Base-by-base conservation (phyloP, 2,329 filamentous ascomycete species). In the Knoxdaviesia capensis region DNA sequence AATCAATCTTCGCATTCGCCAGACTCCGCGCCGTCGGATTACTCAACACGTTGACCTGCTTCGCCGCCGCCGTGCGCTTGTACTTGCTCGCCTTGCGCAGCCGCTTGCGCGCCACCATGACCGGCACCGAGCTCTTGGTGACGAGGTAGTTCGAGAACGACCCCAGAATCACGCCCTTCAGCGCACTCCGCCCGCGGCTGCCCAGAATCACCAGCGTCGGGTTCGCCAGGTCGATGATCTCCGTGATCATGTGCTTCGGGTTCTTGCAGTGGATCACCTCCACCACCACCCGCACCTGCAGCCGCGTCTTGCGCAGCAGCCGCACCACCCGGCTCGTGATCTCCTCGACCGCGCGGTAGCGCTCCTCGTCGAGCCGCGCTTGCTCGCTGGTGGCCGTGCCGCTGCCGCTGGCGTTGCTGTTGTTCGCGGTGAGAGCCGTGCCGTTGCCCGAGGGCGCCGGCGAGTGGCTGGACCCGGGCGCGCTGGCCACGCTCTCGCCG, bases 191-290 rank as follows among this genome's bases (percentile, higher is more conserved):
- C 31, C 90, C 90, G 51, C 90, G 72, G 47, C 86, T 94, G 40
- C 90, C 90, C 45, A 96, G 74, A 49, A 98, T 85, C 20, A 94
- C 88, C 45, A 98, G 65, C 1, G 88, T 96, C 5, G 90, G 90
- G 48, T 80, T 82, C 41, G 96, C 71, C 48, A 84, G 74, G 57
- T 98, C 90, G 58, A 98, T 96, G 62, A 94, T 86, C 64, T 96
- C 90, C 1, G 86, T 93, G 48, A 98, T 86, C 64, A 96, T 71
- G 57, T 94, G 87, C 58, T 90, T 88, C 4, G 90, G 86, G 53
- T 83, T 94, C 68, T 94, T 96, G 77, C 90, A 96, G 60, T 96
- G 90, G 49, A 98, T 80, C 31, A 96, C 88, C 60, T 98, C 90
- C 33, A 98, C 80, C 41, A 94, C 85, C 39, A 94, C 82, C 44